Conservation (phyloP, 495 filamentous ascomycete species). For the Sordaria brevicollis region DNA sequence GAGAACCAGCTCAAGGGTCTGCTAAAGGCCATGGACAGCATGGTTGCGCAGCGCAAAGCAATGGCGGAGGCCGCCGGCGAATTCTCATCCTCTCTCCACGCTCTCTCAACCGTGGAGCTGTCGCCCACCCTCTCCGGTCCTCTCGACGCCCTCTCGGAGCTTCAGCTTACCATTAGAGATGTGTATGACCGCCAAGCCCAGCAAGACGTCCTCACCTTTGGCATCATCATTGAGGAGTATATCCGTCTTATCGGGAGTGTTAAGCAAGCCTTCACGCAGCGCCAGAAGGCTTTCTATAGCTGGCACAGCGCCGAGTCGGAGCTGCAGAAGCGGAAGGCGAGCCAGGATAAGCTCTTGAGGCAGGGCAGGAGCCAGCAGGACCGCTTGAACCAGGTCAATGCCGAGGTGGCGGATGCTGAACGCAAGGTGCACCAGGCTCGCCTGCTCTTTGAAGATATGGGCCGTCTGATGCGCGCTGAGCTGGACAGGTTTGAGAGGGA, state of each 20-base stretch:
- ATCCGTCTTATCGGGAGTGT: conserved; percentile 89
- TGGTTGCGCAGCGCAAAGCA: conserved; percentile 82
- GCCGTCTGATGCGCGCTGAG: conserved; percentile 78
- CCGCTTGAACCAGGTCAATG: conserved; percentile 77
- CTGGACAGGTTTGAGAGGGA: conserved; percentile 91
- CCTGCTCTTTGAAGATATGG: conserved; percentile 95
- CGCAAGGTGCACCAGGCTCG: conserved; percentile 84
- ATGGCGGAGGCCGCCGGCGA: conserved; percentile 88
- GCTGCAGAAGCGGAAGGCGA: conserved; percentile 71
- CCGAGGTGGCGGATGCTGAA: conserved; percentile 89
- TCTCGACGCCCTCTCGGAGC: conserved; percentile 78
- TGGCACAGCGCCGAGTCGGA: conserved; percentile 88
- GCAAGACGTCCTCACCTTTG: conserved; percentile 91
- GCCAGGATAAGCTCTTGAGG: conserved; percentile 82
- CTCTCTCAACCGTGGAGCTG: conserved; percentile 79
- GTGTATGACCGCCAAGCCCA: conserved; percentile 94
- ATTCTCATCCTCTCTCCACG: conserved; percentile 83
- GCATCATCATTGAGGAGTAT: conserved; percentile 97
- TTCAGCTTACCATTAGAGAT: conserved; percentile 87
- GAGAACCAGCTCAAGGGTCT: conserved; percentile 92
- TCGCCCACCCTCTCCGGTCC: conserved; percentile 81
- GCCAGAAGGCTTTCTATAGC: conserved; percentile 87
- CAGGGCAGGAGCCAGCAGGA: conserved; percentile 95
- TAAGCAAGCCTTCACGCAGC: conserved; percentile 82
- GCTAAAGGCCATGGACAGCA: conserved; percentile 84